phyloP scores from a whole-genome alignment of 208 protist species.

The Herpetomonas muscarum region DNA sequence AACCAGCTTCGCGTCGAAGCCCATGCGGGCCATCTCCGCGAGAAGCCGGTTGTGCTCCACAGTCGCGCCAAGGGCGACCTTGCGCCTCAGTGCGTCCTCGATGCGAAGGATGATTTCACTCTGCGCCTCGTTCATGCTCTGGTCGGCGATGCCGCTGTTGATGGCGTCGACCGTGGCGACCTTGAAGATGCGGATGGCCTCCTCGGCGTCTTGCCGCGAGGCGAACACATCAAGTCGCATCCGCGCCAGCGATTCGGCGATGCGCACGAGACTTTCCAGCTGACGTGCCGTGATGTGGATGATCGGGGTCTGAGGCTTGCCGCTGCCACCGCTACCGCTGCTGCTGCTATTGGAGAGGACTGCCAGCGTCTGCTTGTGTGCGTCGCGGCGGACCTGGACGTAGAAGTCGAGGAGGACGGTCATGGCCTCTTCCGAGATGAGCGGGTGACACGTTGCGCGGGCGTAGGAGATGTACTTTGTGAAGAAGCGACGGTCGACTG shows the following conservation, averaged over 20 bases:
- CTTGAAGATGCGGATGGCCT: slow-evolving; percentile 96
- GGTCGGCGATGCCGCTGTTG: slow-evolving; percentile 68
- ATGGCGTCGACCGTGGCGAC: slow-evolving; percentile 94
- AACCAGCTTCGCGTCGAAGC: slow-evolving; percentile 80
- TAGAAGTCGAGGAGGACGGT: slow-evolving; percentile 95
- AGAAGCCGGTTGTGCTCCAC: slow-evolving; percentile 80
- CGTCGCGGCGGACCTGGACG: slow-evolving; percentile 89
- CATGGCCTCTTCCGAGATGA: slow-evolving; percentile 91
- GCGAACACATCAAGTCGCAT: slow-evolving; percentile 93
- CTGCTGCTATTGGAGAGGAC: slow-evolving; percentile 20
- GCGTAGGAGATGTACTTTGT: slow-evolving; percentile 96
- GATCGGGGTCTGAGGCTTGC: slow-evolving; percentile 52
- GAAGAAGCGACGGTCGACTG: slow-evolving; percentile 81
- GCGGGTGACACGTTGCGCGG: slow-evolving; percentile 81
- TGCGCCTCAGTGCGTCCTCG: slow-evolving; percentile 79
- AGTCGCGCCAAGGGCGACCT: slow-evolving; percentile 77
- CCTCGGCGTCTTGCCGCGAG: slow-evolving; percentile 87
- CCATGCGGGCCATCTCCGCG: slow-evolving; percentile 77
- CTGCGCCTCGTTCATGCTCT: slow-evolving; percentile 78
- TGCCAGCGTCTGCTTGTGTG: slow-evolving; percentile 74
- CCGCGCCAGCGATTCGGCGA: slow-evolving; percentile 96
- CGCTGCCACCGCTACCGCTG: slow-evolving; percentile 13
- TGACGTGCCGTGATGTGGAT: slow-evolving; percentile 97
- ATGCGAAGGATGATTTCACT: slow-evolving; percentile 79
- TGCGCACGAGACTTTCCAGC: slow-evolving; percentile 95